Conservation (phyloP, 257 asterid genomes). For the Pogostemon cablin region DNA sequence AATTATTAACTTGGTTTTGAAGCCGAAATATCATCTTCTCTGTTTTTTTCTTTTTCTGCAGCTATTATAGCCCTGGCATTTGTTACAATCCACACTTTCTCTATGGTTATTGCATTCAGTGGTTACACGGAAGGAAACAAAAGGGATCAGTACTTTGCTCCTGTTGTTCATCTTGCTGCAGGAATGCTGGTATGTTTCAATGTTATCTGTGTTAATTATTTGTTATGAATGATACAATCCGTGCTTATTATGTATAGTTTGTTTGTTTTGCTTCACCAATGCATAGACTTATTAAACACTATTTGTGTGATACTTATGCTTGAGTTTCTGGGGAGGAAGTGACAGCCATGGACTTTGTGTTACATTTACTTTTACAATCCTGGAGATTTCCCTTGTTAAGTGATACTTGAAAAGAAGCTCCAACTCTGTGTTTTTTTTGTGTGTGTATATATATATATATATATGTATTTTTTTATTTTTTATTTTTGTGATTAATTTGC, state of each 20-base stretch:
- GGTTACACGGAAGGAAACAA: slow-evolving; percentile 80
- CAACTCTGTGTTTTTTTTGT: background rate
- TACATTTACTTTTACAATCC: background rate
- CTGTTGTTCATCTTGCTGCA: slow-evolving; percentile 73
- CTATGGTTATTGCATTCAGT: slow-evolving; percentile 92
- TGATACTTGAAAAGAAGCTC: background rate
- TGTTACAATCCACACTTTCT: slow-evolving; percentile 91
- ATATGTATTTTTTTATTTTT: background rate
- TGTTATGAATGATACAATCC: background rate
- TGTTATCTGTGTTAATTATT: slow-evolving; percentile 12
- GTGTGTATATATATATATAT: background rate
- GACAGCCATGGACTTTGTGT: slow-evolving; percentile 12
- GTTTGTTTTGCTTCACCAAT: slow-evolving; percentile 26
- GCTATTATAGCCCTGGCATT: slow-evolving; percentile 92
- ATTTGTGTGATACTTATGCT: background rate
- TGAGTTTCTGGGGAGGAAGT: background rate
- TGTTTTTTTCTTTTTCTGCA: slow-evolving; percentile 43
- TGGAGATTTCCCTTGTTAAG: background rate
- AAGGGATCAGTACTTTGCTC: slow-evolving; percentile 73
- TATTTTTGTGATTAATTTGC: background rate
- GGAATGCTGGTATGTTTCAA: slow-evolving; percentile 74
- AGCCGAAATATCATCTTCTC: slow-evolving; percentile 12
- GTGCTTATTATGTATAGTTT: slow-evolving; percentile 11
- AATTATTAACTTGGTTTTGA: background rate
- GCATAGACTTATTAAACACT: background rate